Evolutionary conservation across 768 basidiomycete species (phyloP), one percentile per base, ranked within the genome.

Genomic region (Lactarius tabidus): DNA sequence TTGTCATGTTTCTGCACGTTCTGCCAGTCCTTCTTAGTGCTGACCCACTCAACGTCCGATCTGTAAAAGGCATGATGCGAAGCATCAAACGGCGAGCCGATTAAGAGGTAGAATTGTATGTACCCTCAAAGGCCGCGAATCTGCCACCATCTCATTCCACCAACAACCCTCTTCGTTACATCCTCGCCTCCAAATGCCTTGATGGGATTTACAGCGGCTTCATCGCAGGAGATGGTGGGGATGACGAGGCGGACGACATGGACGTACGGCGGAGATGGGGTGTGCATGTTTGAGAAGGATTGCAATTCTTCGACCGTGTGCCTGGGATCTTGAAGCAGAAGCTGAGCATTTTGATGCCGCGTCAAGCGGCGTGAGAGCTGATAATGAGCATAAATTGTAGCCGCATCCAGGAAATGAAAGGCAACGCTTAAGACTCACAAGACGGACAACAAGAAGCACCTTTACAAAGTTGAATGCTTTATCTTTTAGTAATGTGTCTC

Each of bases 71-170:
- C 62, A 69, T 3, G 31, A 23, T 15, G 18, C 33, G 14, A n/a
- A 3, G n/a, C 2, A 8, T n/a, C 28, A 12, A 48, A n/a, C 3
- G 17, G 20, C 67, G 64, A 10, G 5, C n/a, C 43, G 43, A 45
- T 45, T 12, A 8, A 62, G 62, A 45, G 73, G n/a, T 70, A 23
- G 70, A 73, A 71, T 14, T 6, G 2, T n/a, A 77, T 77, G 73
- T 78, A 85, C 94, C 94, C 95, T 59, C 84, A 77, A 54, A 93
- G 73, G 23, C 90, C 88, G 45, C 95, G 87, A 36, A 95, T 93
- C 76, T 97, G 95, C 96, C 96, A 98, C 95, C 96, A 98, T 73
- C 95, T 95, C 6, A 85, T 84, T 1, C 96, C 96, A 14, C 96
- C 96, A 5, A 94, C 87, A 33, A 93, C 73, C 45, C 81, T 81